A percentile compares a stretch with the other conserved stretches of the same genome.
Conservation (phyloP, 2,329 filamentous ascomycete genomes). For the Pseudovirgaria hyperparasitica region DNA sequence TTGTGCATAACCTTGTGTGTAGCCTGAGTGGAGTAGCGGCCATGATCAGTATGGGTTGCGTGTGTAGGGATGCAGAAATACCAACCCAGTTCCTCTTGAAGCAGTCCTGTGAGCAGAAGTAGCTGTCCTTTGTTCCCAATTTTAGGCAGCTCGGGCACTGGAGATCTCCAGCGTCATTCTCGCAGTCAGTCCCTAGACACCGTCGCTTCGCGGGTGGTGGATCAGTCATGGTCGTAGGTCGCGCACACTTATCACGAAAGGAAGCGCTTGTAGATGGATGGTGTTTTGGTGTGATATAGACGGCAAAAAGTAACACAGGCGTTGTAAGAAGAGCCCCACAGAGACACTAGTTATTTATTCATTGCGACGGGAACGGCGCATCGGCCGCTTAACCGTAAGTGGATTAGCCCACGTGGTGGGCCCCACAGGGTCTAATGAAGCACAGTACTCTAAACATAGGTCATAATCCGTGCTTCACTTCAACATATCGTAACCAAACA, state of each 20-base stretch:
- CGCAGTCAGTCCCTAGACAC: slow-evolving; percentile 1
- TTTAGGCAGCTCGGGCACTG: slow-evolving; percentile 1
- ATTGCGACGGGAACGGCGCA: too few species aligned
- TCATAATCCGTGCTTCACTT: too few species aligned
- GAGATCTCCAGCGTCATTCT: slow-evolving; percentile 2
- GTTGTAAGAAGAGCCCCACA: too few species aligned
- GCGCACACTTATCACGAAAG: not conserved
- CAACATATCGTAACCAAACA: too few species aligned
- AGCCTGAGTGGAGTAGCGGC: too few species aligned
- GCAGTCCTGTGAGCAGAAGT: slow-evolving; percentile 3
- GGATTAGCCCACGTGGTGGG: too few species aligned
- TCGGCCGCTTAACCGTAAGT: too few species aligned
- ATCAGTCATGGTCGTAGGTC: slow-evolving; percentile 1
- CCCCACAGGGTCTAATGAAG: too few species aligned
- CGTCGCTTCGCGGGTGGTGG: slow-evolving; percentile 1
- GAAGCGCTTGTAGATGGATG: not conserved
- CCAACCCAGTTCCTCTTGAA: slow-evolving; percentile 3
- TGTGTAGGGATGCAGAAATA: not conserved
- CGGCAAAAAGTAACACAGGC: not conserved
- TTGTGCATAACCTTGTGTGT: slow-evolving; percentile 3
- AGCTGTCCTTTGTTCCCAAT: slow-evolving; percentile 1
- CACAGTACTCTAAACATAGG: too few species aligned
- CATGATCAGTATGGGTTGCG: not conserved
- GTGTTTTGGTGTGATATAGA: not conserved
- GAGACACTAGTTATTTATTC: too few species aligned